These are phyloP conservation scores for Dendrobium huoshanense DNA, from an alignment of 106 monocot species.

Conservation along the genomic window DNA sequence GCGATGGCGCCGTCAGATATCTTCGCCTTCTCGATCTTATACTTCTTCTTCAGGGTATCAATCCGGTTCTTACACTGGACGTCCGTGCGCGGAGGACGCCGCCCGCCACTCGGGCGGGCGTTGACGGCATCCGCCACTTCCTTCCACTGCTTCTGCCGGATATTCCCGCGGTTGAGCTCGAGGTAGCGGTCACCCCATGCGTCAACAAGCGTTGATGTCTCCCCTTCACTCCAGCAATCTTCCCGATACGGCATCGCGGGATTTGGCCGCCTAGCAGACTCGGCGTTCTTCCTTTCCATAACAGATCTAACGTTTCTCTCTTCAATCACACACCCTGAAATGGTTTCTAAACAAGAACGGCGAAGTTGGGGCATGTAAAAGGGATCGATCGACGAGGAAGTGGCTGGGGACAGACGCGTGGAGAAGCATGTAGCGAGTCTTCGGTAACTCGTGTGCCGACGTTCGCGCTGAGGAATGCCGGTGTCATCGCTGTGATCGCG, in stretches of 20 bases:
- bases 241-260: constrained; percentile 74
- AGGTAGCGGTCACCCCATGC: constrained; percentile 88
- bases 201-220: constrained; percentile 67
- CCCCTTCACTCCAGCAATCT: constrained; percentile 97
- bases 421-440: not conserved
- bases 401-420: not conserved
- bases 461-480: constrained; percentile 2
- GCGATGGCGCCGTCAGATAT: constrained; percentile 21
- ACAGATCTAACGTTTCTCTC: too few relatives aligned
- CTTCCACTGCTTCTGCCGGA: constrained; percentile 91
- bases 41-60: constrained; percentile 95
- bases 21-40: constrained; percentile 63
- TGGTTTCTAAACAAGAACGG: not conserved
- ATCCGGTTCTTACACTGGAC: constrained; percentile 91
- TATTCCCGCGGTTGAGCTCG: constrained; percentile 77
- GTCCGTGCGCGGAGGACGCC: constrained; percentile 65
- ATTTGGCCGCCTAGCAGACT: constrained; percentile 45
- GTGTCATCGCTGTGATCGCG: constrained; percentile 5
- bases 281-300: constrained; percentile 23
- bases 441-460: constrained; percentile 8
- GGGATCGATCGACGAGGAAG: not conserved
- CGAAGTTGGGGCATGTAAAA: not conserved
- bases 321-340: constrained; percentile 1
- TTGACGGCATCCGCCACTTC: constrained; percentile 94
- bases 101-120: constrained; percentile 41